A percentile compares a stretch with the other conserved stretches of the same genome.
Evolutionary conservation across 768 basidiomycete species (phyloP).

Genomic region (Lentinula sp.): DNA sequence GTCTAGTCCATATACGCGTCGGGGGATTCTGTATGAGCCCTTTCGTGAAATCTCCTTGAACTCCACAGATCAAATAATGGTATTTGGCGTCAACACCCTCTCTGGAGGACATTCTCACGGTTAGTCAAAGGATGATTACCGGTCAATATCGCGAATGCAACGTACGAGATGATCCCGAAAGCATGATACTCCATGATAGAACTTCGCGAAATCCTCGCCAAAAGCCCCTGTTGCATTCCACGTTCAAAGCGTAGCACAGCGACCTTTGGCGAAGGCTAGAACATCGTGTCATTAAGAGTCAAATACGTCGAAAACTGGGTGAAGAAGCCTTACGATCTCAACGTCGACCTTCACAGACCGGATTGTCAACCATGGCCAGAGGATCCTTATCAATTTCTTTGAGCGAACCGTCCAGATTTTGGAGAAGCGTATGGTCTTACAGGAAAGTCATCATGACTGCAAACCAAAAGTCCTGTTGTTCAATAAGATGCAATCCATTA

Average conservation of each 20-base stretch:
- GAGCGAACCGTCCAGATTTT: background rate
- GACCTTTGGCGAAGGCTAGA: slow-evolving; percentile 75
- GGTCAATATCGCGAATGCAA: background rate
- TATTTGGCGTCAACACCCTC: slow-evolving; percentile 68
- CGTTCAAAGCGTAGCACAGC: slow-evolving; percentile 74
- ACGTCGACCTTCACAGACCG: slow-evolving; percentile 73
- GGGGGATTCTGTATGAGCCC: slow-evolving; percentile 71
- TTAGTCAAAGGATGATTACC: background rate
- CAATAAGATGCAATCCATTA: slow-evolving; percentile 49
- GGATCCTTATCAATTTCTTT: slow-evolving; percentile 35
- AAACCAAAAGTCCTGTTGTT: slow-evolving; percentile 80
- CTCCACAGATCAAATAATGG: slow-evolving; percentile 82
- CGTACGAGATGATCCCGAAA: slow-evolving; percentile 79
- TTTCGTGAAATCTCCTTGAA: slow-evolving; percentile 79
- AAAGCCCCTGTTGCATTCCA: slow-evolving; percentile 82
- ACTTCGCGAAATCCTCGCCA: slow-evolving; percentile 73
- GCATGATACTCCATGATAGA: slow-evolving; percentile 80
- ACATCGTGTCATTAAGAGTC: background rate
- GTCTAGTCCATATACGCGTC: slow-evolving; percentile 67
- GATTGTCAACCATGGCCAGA: slow-evolving; percentile 73
- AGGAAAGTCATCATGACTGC: slow-evolving; percentile 67
- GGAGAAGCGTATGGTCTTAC: slow-evolving; percentile 31
- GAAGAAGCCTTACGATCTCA: slow-evolving; percentile 52
- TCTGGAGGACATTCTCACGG: slow-evolving; percentile 26
- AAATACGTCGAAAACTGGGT: background rate